phyloP scores from a whole-genome alignment of 1,284 basidiomycete genomes.

The Exobasidium rhododendri region DNA sequence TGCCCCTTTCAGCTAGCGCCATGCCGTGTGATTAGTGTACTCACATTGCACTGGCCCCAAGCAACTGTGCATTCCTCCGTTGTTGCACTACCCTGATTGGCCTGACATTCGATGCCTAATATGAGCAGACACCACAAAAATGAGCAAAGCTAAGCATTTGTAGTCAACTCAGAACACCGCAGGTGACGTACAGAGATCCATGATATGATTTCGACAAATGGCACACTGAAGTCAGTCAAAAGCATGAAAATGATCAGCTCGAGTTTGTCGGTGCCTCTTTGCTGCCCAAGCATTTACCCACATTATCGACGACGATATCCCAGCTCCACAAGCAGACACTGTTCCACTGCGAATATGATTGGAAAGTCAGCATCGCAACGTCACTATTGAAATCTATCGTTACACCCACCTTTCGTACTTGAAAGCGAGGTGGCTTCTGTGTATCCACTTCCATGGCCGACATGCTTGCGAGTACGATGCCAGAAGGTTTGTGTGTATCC shows the following conservation, averaged over 20 bases:
- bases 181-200: constrained; percentile 48
- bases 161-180: no score
- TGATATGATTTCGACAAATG: constrained; percentile 55
- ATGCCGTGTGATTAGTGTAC: constrained; percentile 43
- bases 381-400: neutral
- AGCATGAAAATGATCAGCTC: no score
- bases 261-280: no score
- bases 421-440: constrained; percentile 46
- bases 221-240: constrained; percentile 53
- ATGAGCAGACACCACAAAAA: no score
- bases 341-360: constrained; percentile 44
- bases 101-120: constrained; percentile 92
- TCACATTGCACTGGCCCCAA: constrained; percentile 97
- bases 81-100: constrained; percentile 93
- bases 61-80: constrained; percentile 98
- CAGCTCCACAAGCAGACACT: constrained; percentile 53
- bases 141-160: no score
- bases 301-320: constrained; percentile 55
- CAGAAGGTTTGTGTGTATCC: no score
- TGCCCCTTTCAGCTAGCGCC: neutral
- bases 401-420: constrained; percentile 50
- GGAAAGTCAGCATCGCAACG: neutral
- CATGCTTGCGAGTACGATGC: constrained; percentile 5
- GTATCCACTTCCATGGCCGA: constrained; percentile 42
- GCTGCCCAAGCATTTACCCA: no score